Evolutionary conservation across 192 early-diverging fungal genomes (phyloP), one percentile per base, ranked within the genome.

Genomic region (Obelidium mucronatum): DNA sequence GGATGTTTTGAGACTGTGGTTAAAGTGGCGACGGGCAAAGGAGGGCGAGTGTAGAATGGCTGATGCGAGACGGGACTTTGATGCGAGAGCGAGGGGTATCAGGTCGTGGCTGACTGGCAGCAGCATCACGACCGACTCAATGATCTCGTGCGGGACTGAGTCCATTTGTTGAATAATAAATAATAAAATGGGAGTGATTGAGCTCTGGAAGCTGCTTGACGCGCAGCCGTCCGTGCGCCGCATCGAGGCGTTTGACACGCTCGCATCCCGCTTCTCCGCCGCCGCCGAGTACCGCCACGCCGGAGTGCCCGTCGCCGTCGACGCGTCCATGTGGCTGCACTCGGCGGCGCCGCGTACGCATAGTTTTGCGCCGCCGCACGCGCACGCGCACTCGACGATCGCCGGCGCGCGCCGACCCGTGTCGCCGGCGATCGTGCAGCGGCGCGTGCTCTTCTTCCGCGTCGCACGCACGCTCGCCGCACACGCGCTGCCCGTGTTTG

Each of bases 301-400:
- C 44, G 44, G 44, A 48, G 19, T 59, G 8, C 8, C 56, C 26
- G 56, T 59, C 31, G 56, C 13, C 6, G 56, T 59, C 8, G 56
- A 59, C 24, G 56, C 56, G 31, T 59, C 56, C 8, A 13, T 59
- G 56, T 59, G 56, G 56, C 31, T 59, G 56, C 24, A 59, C 24
- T 59, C 56, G 24, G 6, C 56, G 44, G 11, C 19, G 44, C 44
- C 44, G 19, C 44, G 8, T 6, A 48, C 44, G 44, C 8, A 15
- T 6, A 6, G 44, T 19, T 48, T 48, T 19, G 19, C 44, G 11
- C 11, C 44, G 11, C 19, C 19, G 8, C 19, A 6, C 8, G 8
- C 19, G 8, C 19, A 6, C 8, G 44, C 8, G 44, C 44, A 48
- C 44, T 48, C 44, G 44, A 48, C 44, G 44, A 19, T 19, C 44